A percentile compares a stretch with the other conserved stretches of the same genome.
Conservation (phyloP, 306 rosid genomes). For the Pachyrhizus erosus region DNA sequence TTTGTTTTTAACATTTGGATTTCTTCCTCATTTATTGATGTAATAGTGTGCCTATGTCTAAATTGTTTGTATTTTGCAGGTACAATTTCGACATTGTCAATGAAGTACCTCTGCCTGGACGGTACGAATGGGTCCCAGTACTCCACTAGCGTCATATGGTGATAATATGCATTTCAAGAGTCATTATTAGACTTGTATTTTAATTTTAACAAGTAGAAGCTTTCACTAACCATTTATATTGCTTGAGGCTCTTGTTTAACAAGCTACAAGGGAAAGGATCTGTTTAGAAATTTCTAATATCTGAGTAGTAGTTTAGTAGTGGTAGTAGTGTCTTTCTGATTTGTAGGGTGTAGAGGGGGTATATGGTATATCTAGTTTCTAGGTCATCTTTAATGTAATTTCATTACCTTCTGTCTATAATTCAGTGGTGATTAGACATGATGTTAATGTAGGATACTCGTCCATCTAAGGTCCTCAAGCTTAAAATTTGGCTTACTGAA, state of each 20-base stretch:
- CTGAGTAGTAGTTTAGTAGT: slow-evolving; percentile 35
- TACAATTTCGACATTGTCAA: slow-evolving; percentile 81
- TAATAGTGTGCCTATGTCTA: background rate
- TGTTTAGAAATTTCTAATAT: slow-evolving; percentile 37
- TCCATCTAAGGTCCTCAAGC: slow-evolving; percentile 3
- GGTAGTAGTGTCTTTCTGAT: slow-evolving; percentile 39
- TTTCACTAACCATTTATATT: slow-evolving; percentile 44
- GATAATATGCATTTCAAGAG: slow-evolving; percentile 33
- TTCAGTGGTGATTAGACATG: slow-evolving; percentile 45
- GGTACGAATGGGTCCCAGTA: slow-evolving; percentile 87
- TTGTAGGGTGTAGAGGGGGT: slow-evolving; percentile 45
- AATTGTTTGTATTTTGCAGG: slow-evolving; percentile 55
- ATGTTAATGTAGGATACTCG: slow-evolving; percentile 42
- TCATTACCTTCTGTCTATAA: slow-evolving; percentile 55
- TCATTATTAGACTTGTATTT: slow-evolving; percentile 46
- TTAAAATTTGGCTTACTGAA: slow-evolving; percentile 5
- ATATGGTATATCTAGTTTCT: slow-evolving; percentile 46
- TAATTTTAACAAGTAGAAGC: slow-evolving; percentile 50
- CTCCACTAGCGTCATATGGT: slow-evolving; percentile 43
- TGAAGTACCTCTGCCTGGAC: slow-evolving; percentile 80
- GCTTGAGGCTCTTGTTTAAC: slow-evolving; percentile 38
- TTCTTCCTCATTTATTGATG: background rate
- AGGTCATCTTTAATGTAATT: slow-evolving; percentile 35
- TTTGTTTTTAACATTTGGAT: background rate
- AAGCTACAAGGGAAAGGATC: slow-evolving; percentile 30